Evolutionary conservation across 2,329 filamentous ascomycete species (phyloP).

Genomic region (Penicillium sp.): DNA sequence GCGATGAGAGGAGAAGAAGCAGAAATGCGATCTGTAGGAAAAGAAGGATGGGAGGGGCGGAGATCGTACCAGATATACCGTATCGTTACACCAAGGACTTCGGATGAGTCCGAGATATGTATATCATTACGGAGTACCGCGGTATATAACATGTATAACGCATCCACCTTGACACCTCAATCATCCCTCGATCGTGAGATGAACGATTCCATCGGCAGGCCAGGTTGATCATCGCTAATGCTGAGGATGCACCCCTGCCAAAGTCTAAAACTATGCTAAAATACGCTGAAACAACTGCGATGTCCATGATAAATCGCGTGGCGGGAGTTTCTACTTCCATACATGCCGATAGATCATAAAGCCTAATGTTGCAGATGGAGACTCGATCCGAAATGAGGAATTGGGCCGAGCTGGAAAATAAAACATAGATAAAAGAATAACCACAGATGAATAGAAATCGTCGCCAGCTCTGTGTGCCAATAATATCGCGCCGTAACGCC

Average conservation of each 20-base stretch:
- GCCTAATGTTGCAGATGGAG: constrained; percentile 12
- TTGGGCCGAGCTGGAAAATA: background rate
- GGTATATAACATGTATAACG: no score
- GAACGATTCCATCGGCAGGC: no score
- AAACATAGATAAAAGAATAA: constrained; percentile 2
- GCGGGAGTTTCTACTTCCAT: constrained; percentile 12
- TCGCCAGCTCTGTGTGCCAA: no score
- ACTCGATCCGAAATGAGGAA: background rate
- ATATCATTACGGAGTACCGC: no score
- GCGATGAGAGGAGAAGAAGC: constrained; percentile 8
- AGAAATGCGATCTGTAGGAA: constrained; percentile 24
- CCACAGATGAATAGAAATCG: no score
- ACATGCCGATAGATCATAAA: constrained; percentile 25
- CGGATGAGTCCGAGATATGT: no score
- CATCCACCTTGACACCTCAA: no score
- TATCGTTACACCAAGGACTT: constrained; percentile 15
- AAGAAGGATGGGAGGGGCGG: constrained; percentile 20
- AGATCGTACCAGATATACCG: constrained; percentile 3
- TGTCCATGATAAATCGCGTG: constrained; percentile 22
- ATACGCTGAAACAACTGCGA: constrained; percentile 4
- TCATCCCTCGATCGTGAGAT: no score
- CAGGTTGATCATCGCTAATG: no score
- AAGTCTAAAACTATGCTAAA: constrained; percentile 2
- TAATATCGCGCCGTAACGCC: constrained; percentile 24
- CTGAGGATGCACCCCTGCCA: no score